These are phyloP conservation scores for Pythium pyrilobum DNA, from an alignment of 352 stramenopile genomes.

Conservation along the genomic window DNA sequence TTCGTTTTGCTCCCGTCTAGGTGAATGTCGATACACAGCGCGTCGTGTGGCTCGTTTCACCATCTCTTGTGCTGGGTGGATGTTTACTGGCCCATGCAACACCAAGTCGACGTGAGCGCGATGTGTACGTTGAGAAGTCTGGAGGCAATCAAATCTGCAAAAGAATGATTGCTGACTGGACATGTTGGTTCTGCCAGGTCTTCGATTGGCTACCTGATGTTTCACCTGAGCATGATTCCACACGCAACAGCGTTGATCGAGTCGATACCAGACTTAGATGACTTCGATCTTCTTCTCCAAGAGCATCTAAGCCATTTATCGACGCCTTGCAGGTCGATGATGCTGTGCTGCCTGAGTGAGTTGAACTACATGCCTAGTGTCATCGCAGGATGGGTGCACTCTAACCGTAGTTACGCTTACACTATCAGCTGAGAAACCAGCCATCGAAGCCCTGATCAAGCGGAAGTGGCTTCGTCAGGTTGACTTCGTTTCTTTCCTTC, in stretches of 20 bases:
- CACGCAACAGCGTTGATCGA: slow-evolving; percentile 6
- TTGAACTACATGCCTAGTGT: too few species aligned
- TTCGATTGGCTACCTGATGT: slow-evolving; percentile 56
- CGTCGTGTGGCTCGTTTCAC: slow-evolving; percentile 37
- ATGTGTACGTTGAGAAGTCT: slow-evolving; percentile 41
- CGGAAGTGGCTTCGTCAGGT: slow-evolving; percentile 54
- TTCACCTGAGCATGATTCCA: slow-evolving; percentile 48
- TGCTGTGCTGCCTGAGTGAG: slow-evolving; percentile 52
- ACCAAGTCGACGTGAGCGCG: slow-evolving; percentile 27
- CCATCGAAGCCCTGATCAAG: slow-evolving; percentile 33
- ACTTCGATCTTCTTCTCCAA: slow-evolving; percentile 37
- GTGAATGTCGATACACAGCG: slow-evolving; percentile 25
- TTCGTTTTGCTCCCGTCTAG: slow-evolving; percentile 12
- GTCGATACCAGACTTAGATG: slow-evolving; percentile 4
- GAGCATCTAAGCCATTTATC: slow-evolving; percentile 47
- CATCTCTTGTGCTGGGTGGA: slow-evolving; percentile 40
- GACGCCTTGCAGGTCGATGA: slow-evolving; percentile 27
- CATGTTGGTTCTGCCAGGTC: slow-evolving; percentile 18
- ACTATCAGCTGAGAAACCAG: not conserved
- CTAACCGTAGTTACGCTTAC: not conserved
- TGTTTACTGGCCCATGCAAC: slow-evolving; percentile 40
- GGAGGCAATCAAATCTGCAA: too few species aligned
- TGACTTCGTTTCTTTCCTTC: slow-evolving; percentile 41
- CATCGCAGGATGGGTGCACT: not conserved
- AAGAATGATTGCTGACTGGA: too few species aligned